A percentile compares a stretch with the other conserved stretches of the same genome.
These are phyloP conservation scores for Fusarium verticillioides DNA, from an alignment of 2,329 filamentous ascomycete species.

Conservation along the genomic window DNA sequence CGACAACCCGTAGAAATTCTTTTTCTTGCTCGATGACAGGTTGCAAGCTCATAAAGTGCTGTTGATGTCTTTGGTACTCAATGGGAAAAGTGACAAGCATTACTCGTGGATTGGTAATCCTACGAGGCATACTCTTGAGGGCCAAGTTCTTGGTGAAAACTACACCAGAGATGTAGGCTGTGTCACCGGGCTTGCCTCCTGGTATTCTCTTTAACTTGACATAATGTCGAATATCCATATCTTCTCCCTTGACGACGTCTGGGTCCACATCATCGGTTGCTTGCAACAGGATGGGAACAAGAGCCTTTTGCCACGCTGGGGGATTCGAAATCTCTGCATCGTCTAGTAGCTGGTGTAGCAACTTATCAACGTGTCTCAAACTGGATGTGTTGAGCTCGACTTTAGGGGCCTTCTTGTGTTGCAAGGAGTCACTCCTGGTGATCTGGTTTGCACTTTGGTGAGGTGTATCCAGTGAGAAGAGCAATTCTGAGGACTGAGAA, in stretches of 20 bases:
- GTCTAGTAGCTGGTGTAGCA: conserved; percentile 84
- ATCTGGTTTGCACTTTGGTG: conserved; percentile 60
- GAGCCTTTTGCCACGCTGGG: conserved; percentile 85
- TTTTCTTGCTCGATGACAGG: conserved; percentile 97
- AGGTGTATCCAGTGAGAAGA: conserved; percentile 60
- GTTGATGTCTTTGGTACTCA: conserved; percentile 88
- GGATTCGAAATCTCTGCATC: conserved; percentile 80
- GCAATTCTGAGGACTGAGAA: conserved; percentile 62
- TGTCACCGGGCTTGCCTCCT: conserved; percentile 89
- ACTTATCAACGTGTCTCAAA: conserved; percentile 84
- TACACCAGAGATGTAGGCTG: conserved; percentile 94
- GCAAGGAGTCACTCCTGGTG: conserved; percentile 86
- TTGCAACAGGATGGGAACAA: conserved; percentile 88
- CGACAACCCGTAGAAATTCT: conserved; percentile 90
- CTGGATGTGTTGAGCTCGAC: conserved; percentile 89
- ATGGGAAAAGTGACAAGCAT: conserved; percentile 94
- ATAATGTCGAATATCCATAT: conserved; percentile 97
- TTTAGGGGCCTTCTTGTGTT: conserved; percentile 77
- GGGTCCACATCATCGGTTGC: conserved; percentile 96
- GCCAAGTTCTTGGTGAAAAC: conserved; percentile 98
- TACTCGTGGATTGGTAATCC: conserved; percentile 84
- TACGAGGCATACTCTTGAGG: conserved; percentile 93
- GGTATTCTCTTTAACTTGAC: conserved; percentile 98
- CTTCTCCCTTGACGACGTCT: conserved; percentile 88
- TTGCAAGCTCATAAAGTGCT: conserved; percentile 97